These are phyloP conservation scores for Luvunga scandens DNA, from an alignment of 345 rosid genomes.

Conservation along the genomic window DNA sequence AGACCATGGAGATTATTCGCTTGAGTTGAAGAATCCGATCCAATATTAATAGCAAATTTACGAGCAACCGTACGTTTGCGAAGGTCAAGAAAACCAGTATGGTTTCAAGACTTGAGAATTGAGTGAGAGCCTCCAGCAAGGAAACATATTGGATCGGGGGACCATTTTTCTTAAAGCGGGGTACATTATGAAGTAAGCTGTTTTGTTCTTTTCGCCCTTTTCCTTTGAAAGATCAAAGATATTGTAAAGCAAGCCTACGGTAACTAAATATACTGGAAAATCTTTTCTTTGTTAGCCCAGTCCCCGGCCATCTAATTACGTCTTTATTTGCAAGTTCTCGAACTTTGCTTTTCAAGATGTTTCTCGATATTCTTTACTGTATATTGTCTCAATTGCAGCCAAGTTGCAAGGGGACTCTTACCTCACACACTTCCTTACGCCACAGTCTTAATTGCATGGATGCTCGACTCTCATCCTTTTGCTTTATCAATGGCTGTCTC, in stretches of 20 bases:
- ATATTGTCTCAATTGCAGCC: not conserved
- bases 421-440: not conserved
- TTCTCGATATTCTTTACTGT: not conserved
- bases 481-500: not conserved
- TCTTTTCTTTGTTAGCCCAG: not conserved
- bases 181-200: no score
- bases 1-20: no score
- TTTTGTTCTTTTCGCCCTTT: no score
- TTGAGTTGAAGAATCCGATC: no score
- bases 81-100: no score
- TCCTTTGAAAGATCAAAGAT: no score
- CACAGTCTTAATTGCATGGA: not conserved
- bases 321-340: constrained; percentile 3
- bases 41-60: no score
- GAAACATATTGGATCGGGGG: not conserved
- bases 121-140: no score
- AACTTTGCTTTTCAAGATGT: constrained; percentile 16
- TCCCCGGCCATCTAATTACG: not conserved
- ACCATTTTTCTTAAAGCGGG: not conserved
- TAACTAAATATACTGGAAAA: not conserved
- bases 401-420: not conserved
- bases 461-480: not conserved
- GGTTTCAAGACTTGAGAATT: no score
- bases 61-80: no score
- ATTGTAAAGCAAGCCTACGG: no score